These are phyloP conservation scores for Guyanaporus albipodus DNA, from an alignment of 768 basidiomycete genomes.

Conservation along the genomic window DNA sequence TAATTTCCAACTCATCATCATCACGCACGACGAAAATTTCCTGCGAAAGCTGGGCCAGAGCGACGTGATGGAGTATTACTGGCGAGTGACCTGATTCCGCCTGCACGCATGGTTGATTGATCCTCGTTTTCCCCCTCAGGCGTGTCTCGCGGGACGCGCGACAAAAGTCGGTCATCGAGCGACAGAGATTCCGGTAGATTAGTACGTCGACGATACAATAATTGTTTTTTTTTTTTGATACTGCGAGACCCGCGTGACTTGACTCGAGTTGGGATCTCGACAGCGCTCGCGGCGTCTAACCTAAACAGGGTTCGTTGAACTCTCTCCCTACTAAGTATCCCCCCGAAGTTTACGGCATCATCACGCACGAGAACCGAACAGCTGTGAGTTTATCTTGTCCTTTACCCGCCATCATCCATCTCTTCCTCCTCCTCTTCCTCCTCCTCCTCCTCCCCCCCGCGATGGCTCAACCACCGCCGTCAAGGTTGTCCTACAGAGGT, in stretches of 20 bases:
- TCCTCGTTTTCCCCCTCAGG: conserved; percentile 41
- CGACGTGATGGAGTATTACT: conserved; percentile 94
- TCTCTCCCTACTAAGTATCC: no score
- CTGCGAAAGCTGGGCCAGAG: conserved; percentile 83
- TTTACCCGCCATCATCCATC: not conserved
- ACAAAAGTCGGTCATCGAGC: conserved; percentile 77
- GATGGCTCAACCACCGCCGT: conserved; percentile 30
- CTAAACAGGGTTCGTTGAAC: conserved; percentile 2
- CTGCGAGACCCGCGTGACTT: no score
- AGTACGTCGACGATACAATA: no score
- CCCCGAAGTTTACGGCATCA: conserved; percentile 15
- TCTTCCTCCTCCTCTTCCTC: not conserved
- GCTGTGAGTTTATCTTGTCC: conserved; percentile 12
- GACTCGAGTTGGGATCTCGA: conserved; percentile 14
- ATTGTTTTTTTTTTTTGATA: not conserved
- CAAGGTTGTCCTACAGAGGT: conserved; percentile 31
- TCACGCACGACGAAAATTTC: conserved; percentile 97
- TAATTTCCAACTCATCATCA: conserved; percentile 95
- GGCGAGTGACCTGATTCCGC: conserved; percentile 57
- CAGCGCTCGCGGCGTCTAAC: not conserved
- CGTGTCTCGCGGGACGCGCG: conserved; percentile 67
- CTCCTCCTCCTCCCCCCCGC: not conserved
- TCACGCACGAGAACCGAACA: not conserved
- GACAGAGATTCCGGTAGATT: conserved; percentile 62
- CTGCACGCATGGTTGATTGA: no score